Base-by-base conservation (phyloP, 768 basidiomycete genomes). In the Tylopilus felleus region DNA sequence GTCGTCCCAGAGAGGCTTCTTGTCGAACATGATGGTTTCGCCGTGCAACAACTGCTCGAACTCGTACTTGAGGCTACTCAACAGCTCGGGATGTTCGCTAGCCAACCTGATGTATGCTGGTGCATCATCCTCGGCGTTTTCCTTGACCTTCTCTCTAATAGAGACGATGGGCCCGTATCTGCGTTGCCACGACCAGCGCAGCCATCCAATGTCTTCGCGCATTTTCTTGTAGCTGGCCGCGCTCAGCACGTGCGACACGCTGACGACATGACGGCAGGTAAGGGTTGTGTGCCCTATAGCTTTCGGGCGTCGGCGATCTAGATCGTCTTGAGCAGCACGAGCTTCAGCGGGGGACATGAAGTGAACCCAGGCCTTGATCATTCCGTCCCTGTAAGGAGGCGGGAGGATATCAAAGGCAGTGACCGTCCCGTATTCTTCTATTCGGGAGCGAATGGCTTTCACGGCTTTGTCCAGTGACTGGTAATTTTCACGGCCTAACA, bases 1-100 rank as follows among this genome's bases (percentile, higher is more conserved):
- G 4, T 75, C 71, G 54, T 90, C 84, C 88, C 88, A 92, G 8
- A 80, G 70, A 2, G 75, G 69, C 38, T 78, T 77, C 27, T 77
- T 80, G 42, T 81, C 75, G 17, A 78, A 60, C 25, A 69, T 74
- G 31, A 88, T 65, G 3, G 77, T 70, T 57, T 90, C 85, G 1
- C 89, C 88, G 3, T 75, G 78, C 0, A 86, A 62, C 12, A 85
- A 71, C n/a, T 74, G 74, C 62, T 88, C 86, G 21, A 89, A 75
- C 56, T 83, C 75, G 3, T 72, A 65, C 60, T 88, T 90, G 49
- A 88, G 74, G 38, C 65, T 67, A 0, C 80, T 79, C 2, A 92
- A 65, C 8, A 78, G 70, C 49, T 75, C 75, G 12, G 79, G 60
- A 12, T 77, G 75, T 13, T 80, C 76, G 0, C 81, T 80, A 2